These are phyloP conservation scores for Neurospora hispaniola DNA, from an alignment of 495 filamentous ascomycete genomes.

Conservation along the genomic window DNA sequence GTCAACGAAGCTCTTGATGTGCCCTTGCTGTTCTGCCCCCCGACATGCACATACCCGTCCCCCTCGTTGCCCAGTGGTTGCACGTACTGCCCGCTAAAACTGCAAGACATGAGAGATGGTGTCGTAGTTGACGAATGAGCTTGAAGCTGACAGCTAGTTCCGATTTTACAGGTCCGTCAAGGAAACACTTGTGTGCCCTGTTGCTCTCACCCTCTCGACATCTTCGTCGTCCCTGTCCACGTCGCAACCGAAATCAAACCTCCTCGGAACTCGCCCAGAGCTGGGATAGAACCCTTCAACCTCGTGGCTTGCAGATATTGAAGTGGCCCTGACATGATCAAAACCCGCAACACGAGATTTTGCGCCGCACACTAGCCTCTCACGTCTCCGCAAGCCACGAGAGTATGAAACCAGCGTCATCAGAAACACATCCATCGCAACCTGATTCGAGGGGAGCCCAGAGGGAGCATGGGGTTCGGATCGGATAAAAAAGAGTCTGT, in stretches of 20 bases:
- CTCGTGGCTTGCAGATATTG: not conserved
- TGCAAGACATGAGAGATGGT: not conserved
- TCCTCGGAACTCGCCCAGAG: not conserved
- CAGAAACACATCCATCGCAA: not conserved
- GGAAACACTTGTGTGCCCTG: not conserved
- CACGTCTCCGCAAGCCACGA: not conserved
- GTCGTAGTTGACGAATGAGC: not conserved
- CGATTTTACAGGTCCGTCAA: not conserved
- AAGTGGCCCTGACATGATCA: not conserved
- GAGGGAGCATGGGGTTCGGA: not conserved
- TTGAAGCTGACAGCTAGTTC: not conserved
- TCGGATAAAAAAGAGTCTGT: not conserved
- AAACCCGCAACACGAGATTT: not conserved
- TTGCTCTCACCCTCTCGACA: not conserved
- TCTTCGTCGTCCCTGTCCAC: not conserved
- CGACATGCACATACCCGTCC: not conserved
- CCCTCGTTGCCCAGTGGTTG: not conserved
- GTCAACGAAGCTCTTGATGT: not conserved
- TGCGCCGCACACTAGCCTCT: not conserved
- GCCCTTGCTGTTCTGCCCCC: not conserved
- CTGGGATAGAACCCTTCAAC: not conserved
- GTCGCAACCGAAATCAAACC: not conserved
- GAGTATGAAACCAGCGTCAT: not conserved
- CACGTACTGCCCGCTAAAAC: not conserved
- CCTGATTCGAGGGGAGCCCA: not conserved